Base-by-base conservation (phyloP, 1,139 yeast species). In the Saccharomyces hybrid region DNA sequence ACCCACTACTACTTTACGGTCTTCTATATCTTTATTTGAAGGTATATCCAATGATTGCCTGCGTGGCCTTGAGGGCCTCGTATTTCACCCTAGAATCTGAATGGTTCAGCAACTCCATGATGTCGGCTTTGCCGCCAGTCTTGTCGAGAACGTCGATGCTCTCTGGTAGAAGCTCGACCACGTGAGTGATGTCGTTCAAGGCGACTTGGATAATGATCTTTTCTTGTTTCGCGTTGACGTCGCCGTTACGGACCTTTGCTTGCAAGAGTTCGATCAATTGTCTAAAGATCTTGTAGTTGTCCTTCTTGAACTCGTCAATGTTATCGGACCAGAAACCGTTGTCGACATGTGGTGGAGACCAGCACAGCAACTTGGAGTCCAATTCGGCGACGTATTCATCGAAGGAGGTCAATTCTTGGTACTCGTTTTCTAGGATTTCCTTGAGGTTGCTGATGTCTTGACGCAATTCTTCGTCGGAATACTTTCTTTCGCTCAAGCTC, bases 11-110 rank as follows among this genome's bases (percentile, higher is more conserved):
- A 32, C 16, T 13, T 38, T 38, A 38, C 13, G 23, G n/a, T 11
- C 13, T 49, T n/a, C 16, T 32, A 61, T 57, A 72, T 61, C 69
- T 72, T 61, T 57, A 72, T 61, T 70, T 73, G 56, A 72, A 70
- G 20, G 85, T 77, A 63, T 88, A 91, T 6, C 97, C 89, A 56
- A 93, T 95, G 66, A 93, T 81, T 57, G 86, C 81, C 75, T 95
- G 99, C 25, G 97, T 88, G 1, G 98, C 90, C 70, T 88, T 88
- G 67, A 93, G 80, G 1, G 99, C 98, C 75, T 93, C 97, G 70
- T 86, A 93, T 70, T 93, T 88, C 63, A 93, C 91, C 66, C 89
- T 95, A 46, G 91, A 79, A 70, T 90, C 95, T 47, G 85, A 81
- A 55, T 84, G 84, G 63, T 84, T 88, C 81, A 93, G 84, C 61